A percentile compares a stretch with the other conserved stretches of the same genome.
These are phyloP conservation scores for Aspergillus homomorphus DNA, from an alignment of 495 filamentous ascomycete genomes.

Conservation along the genomic window DNA sequence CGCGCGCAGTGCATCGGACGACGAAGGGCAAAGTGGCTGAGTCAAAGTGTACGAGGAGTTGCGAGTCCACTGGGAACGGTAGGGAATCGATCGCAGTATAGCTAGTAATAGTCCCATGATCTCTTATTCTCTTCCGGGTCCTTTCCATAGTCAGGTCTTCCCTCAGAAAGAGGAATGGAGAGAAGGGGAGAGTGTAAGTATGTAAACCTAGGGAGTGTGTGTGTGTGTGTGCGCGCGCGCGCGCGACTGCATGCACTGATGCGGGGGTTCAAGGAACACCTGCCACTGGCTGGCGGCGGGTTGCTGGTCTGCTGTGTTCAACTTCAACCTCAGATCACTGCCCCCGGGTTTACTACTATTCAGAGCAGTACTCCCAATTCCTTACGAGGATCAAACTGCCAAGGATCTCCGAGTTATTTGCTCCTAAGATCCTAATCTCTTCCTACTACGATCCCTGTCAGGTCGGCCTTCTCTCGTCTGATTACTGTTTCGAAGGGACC, in stretches of 20 bases:
- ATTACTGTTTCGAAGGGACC: not conserved
- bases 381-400: not conserved
- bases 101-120: not conserved
- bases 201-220: too few species aligned
- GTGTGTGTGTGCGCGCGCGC: not conserved
- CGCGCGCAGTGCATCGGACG: not conserved
- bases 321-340: slow-evolving; percentile 4
- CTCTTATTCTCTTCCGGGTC: not conserved
- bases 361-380: not conserved
- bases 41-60: not conserved
- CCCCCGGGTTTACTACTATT: not conserved
- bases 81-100: not conserved
- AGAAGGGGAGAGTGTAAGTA: not conserved
- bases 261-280: slow-evolving; percentile 32
- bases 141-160: not conserved
- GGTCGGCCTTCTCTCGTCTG: not conserved
- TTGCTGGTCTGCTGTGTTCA: slow-evolving; percentile 1
- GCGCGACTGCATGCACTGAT: slow-evolving; percentile 11
- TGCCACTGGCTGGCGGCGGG: slow-evolving; percentile 27
- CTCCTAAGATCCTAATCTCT: not conserved
- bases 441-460: not conserved
- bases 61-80: not conserved
- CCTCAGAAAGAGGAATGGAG: not conserved
- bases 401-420: not conserved
- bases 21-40: not conserved